These are phyloP conservation scores for Hypoxylon perforatum DNA, from an alignment of 495 filamentous ascomycete species.

Conservation along the genomic window DNA sequence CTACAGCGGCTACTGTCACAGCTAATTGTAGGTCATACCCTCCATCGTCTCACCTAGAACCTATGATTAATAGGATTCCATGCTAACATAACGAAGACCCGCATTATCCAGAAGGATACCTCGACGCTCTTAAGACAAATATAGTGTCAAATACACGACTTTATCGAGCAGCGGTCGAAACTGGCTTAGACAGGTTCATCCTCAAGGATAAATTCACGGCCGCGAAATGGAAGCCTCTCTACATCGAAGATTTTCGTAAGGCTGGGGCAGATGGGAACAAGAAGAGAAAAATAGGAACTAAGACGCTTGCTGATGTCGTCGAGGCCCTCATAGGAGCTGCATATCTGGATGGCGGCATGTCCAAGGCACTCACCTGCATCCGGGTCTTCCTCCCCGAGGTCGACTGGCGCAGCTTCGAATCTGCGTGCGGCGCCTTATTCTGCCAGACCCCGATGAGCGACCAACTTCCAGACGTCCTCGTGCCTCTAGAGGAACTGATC, in stretches of 20 bases:
- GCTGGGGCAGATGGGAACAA: constrained; percentile 13
- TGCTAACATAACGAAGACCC: constrained; percentile 54
- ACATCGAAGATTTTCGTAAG: constrained; percentile 64
- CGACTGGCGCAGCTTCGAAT: constrained; percentile 60
- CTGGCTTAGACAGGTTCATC: constrained; percentile 79
- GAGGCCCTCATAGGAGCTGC: constrained; percentile 85
- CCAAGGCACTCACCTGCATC: constrained; percentile 73
- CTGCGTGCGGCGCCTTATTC: constrained; percentile 47
- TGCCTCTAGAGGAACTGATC: constrained; percentile 66
- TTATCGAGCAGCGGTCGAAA: constrained; percentile 68
- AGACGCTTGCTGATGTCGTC: constrained; percentile 89
- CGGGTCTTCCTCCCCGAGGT: constrained; percentile 72
- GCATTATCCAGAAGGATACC: constrained; percentile 80
- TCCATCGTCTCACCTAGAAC: too few relatives aligned
- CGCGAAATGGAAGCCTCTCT: constrained; percentile 75
- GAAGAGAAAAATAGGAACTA: constrained; percentile 68
- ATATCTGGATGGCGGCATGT: constrained; percentile 74
- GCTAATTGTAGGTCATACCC: constrained; percentile 56
- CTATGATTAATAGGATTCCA: not conserved
- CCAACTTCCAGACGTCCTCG: constrained; percentile 40
- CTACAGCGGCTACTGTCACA: constrained; percentile 72
- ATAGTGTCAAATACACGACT: constrained; percentile 80
- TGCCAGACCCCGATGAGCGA: constrained; percentile 44
- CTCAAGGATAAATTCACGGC: constrained; percentile 74
- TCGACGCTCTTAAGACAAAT: constrained; percentile 74